Evolutionary conservation across 2,329 filamentous ascomycete species (phyloP), one percentile per base, ranked within the genome.

Genomic region (Fusarium marasasianum): DNA sequence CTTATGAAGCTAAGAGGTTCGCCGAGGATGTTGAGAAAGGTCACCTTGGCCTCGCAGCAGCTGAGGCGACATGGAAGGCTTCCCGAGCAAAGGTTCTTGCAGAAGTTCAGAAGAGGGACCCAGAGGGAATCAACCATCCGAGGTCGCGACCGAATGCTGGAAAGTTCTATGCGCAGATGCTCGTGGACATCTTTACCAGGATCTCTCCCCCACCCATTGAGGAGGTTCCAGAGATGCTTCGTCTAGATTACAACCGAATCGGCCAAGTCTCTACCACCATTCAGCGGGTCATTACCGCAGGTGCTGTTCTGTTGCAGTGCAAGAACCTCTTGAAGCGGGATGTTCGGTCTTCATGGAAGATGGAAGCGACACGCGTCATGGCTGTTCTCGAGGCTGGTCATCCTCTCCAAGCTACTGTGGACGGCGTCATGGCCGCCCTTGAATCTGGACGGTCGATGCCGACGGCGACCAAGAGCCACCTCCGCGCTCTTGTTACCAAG

Each of bases 241-340:
- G 86, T 20, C 87, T 96, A 3, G 94, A 96, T 76, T 80, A 86
- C 45, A 88, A 87, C 60, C 92, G 93, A 22, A 88, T 94, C 47
- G 81, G 76, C 43, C 74, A 82, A 40, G 78, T 85, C 15, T 85
- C 83, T 1, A 79, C 72, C 26, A 82, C 76, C 73, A 77, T 84
- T 1, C 82, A 83, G 51, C 88, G 90, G 50, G 91, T 96, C 76
- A 89, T 93, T 29, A 93, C 92, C 3, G 89, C 92, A 8, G 93
- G 92, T 3, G 92, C 93, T 0, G 92, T 96, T 54, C 84, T 95
- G 35, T 84, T 96, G 20, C 94, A 94, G 58, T 92, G 92, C 81
- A 96, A 96, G 84, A 96, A 95, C 76, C 86, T 96, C 13, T 87
- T 96, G 38, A 95, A 95, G 82, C 90, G 94, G 22, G 93, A 96